Evolutionary conservation across 805 yeast genomes (phyloP), one percentile per base, ranked within the genome.

Genomic region (Pichia paraexigua): DNA sequence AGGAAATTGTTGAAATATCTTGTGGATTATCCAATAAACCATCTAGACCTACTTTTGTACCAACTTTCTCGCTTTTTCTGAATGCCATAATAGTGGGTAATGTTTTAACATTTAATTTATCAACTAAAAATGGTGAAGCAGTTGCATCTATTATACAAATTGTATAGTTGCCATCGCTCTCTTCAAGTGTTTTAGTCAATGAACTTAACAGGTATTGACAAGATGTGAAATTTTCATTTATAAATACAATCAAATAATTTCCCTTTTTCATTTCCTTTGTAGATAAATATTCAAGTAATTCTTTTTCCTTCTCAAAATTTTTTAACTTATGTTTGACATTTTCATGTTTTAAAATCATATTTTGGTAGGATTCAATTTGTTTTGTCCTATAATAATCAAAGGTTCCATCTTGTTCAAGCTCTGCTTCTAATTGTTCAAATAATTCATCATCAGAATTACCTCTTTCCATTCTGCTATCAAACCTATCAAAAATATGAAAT

Each of bases 31-130:
- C 40, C 59, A 28, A 80, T 43, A 87, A 67, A 32, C 77, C 75
- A 48, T 82, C 83, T 59, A 88, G 83, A 7, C 96, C 96, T 6
- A 87, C 74, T 6, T 87, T 60, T 54, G 87, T 68, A 15, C 75
- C 73, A 5, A 71, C 62, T 58, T 86, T 92, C 43, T 73, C 65
- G 1, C 91, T 91, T 39, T 76, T 69, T 13, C 68, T 69, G 60
- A 83, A 88, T 10, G 80, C 71, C 2, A 85, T 65, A 2, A 87
- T 81, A 56, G 82, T 83, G 0, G 96, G 96, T 6, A 88, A 70
- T 12, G 84, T 81, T 61, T 83, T 79, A 47, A 89, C 73, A 3
- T 72, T 69, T 41, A 89, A 72, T 60, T 79, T 81, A 2, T 79
- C 68, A 5, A 81, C 88, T 44, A 89, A 68, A 60, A 88, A 88